Conservation (phyloP, 2,329 filamentous ascomycete genomes). For the Hypoxylon sp. region DNA sequence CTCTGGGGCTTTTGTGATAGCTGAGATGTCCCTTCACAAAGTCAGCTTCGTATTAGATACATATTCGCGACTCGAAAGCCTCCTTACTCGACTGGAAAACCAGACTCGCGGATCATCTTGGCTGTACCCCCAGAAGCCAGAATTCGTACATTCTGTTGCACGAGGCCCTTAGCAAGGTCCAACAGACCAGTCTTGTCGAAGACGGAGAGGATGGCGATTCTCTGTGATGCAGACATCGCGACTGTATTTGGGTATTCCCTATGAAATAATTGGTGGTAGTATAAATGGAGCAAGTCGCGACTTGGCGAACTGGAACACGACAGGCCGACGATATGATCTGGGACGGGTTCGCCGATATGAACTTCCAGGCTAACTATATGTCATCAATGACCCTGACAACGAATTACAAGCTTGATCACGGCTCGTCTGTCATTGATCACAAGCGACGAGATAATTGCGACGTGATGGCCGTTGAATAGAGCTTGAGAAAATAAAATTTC, state of each 20-base stretch:
- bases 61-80: constrained; percentile 1
- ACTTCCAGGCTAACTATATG: constrained; percentile 9
- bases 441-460: constrained; percentile 29
- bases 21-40: constrained; percentile 84
- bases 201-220: constrained; percentile 93
- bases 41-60: constrained; percentile 37
- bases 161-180: constrained; percentile 90
- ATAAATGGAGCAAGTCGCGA: constrained; percentile 17
- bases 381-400: neutral
- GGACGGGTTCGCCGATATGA: constrained; percentile 9
- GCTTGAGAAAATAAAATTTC: constrained; percentile 35
- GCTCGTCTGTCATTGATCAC: constrained; percentile 13
- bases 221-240: constrained; percentile 59
- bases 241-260: constrained; percentile 9
- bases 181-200: constrained; percentile 98
- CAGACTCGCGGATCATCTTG: constrained; percentile 95
- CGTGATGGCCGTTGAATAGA: constrained; percentile 16
- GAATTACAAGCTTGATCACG: neutral
- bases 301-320: constrained; percentile 14
- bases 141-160: constrained; percentile 89
- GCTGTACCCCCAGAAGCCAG: constrained; percentile 95
- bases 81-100: constrained; percentile 91
- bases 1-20: constrained; percentile 96
- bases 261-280: neutral
- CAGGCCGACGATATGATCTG: constrained; percentile 23